Conservation (phyloP, 495 filamentous ascomycete species). For the Lasiosphaeria miniovina region DNA sequence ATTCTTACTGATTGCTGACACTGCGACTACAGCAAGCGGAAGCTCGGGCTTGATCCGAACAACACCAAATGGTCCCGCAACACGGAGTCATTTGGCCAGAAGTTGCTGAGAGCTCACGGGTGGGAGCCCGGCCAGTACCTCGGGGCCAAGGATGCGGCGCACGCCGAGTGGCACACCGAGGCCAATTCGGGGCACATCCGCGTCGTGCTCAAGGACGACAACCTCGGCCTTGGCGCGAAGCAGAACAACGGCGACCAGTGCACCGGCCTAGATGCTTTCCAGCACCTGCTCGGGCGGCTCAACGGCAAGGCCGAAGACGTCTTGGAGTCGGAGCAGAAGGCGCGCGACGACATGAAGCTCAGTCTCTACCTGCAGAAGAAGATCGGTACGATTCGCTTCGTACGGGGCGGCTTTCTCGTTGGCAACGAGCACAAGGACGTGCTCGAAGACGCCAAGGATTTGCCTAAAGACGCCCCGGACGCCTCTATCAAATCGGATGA, state of each 20-base stretch:
- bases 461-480: background rate
- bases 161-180: conserved; percentile 69
- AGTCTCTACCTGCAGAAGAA: conserved; percentile 65
- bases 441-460: conserved; percentile 3
- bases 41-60: conserved; percentile 85
- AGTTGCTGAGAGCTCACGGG: conserved; percentile 78
- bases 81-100: conserved; percentile 78
- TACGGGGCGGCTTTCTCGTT: conserved; percentile 73
- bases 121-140: conserved; percentile 84
- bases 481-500: background rate
- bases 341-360: conserved; percentile 59
- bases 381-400: conserved; percentile 73
- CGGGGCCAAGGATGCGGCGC: conserved; percentile 67
- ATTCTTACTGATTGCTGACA: no score
- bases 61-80: conserved; percentile 88
- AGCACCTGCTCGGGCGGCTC: conserved; percentile 77
- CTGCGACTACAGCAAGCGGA: conserved; percentile 59
- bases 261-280: conserved; percentile 78
- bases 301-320: conserved; percentile 78
- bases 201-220: conserved; percentile 82
- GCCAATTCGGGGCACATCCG: conserved; percentile 76
- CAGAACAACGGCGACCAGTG: conserved; percentile 65
- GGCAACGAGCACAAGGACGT: conserved; percentile 49
- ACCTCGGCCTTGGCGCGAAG: conserved; percentile 80
- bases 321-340: conserved; percentile 61